Evolutionary conservation across 306 rosid species (phyloP).

Genomic region (Corylus americana): DNA sequence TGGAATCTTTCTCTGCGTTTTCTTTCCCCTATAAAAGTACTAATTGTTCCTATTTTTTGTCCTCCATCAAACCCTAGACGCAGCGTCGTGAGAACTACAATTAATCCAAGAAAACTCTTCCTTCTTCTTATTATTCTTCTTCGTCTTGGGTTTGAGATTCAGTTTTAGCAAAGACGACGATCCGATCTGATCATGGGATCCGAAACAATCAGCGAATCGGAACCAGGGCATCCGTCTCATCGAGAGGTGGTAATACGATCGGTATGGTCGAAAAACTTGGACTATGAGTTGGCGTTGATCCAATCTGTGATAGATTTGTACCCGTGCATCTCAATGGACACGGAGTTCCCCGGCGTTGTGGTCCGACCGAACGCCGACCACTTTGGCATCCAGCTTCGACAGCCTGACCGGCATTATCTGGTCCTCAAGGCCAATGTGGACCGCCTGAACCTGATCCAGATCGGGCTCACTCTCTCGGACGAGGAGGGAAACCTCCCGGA

Average conservation of each 20-base stretch:
- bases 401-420: slow-evolving; percentile 30
- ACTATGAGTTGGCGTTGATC: slow-evolving; percentile 48
- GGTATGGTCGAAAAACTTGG: slow-evolving; percentile 61
- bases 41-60: background rate
- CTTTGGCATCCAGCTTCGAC: slow-evolving; percentile 5
- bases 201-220: slow-evolving; percentile 25
- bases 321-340: slow-evolving; percentile 68
- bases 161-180: no score
- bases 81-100: background rate
- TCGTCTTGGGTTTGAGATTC: no score
- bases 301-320: slow-evolving; percentile 36
- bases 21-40: no score
- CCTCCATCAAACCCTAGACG: background rate
- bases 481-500: slow-evolving; percentile 50
- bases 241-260: slow-evolving; percentile 44
- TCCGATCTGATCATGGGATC: background rate
- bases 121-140: background rate
- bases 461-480: slow-evolving; percentile 63
- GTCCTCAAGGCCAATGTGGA: slow-evolving; percentile 80
- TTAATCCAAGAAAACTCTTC: background rate
- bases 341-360: slow-evolving; percentile 82
- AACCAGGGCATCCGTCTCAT: slow-evolving; percentile 7
- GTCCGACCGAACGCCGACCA: slow-evolving; percentile 37
- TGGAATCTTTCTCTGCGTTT: no score
- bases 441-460: slow-evolving; percentile 62